Base-by-base conservation (phyloP, 2,329 filamentous ascomycete species). In the Aureobasidium pullulans region DNA sequence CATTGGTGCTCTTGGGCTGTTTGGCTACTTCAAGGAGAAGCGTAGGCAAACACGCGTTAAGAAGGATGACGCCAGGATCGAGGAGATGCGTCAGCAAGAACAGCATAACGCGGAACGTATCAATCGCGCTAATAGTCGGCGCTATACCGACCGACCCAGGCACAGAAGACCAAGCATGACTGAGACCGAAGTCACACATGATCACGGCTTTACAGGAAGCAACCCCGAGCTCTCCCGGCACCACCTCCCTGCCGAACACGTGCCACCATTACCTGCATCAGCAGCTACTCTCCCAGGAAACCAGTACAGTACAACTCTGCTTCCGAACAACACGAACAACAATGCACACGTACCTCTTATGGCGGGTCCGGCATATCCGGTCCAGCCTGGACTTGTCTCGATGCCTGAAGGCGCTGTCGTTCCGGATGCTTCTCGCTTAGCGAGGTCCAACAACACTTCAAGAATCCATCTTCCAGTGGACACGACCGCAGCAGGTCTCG, bases 41-140 rank as follows among this genome's bases (percentile, higher is more conserved):
- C 74, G 73, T 60, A 70, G 69, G 77, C 82, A 64, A 71, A 78
- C 69, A 74, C 81, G 68, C 79, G 86, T 69, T 74, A 82, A 64
- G 70, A 84, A 70, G 59, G 82, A 86, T 59, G 78, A 85, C 64
- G 80, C 84, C 57, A 81, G 84, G 23, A 81, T 88, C 5, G 81
- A 80, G 53, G 76, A 76, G 46, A 71, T 81, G 60, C 76, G 76
- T 57, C 75, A 73, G 62, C 78, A 77, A 62, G 74, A 77, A 11
- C 71, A 76, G n/a, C 69, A 75, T 23, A 73, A 75, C n/a, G 67
- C 70, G 40, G 64, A 69, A 15, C 59, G 60, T n/a, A 72, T 67
- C 62, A 71, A 71, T 47, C 67, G 69, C 11, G 42, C 59, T 2
- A 61, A 60, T 28, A 59, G 58, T 10, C 52, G 49, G 19, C 68